Evolutionary conservation across 306 rosid genomes (phyloP).

Genomic region (Fagus crenata): DNA sequence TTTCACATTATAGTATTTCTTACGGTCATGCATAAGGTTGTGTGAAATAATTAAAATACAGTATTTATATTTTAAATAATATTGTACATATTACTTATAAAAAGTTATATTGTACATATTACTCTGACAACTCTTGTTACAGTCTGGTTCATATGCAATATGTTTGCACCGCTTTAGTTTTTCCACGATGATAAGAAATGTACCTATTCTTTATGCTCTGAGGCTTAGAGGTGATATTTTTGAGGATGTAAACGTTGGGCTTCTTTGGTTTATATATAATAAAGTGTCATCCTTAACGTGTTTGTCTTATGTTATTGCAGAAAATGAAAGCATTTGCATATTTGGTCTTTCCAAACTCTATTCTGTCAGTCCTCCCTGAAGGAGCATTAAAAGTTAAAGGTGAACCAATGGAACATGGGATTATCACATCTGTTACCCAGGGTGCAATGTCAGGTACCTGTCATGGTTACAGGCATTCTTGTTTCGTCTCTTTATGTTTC

Average conservation of each 20-base stretch:
- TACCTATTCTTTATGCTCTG: not conserved
- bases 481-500: not conserved
- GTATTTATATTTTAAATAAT: too few relatives aligned
- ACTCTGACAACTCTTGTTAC: too few relatives aligned
- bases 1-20: constrained; percentile 8
- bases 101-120: too few relatives aligned
- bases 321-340: constrained; percentile 74
- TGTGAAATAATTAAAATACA: too few relatives aligned
- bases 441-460: constrained; percentile 86
- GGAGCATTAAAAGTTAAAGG: constrained; percentile 39
- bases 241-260: not conserved
- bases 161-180: not conserved
- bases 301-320: constrained; percentile 45
- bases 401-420: constrained; percentile 71
- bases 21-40: not conserved
- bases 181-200: not conserved
- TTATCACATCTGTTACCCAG: constrained; percentile 84
- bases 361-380: constrained; percentile 50
- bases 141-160: not conserved
- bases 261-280: not conserved
- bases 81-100: too few relatives aligned
- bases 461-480: not conserved
- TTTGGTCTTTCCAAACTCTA: constrained; percentile 81
- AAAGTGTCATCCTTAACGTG: not conserved
- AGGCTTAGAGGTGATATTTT: not conserved